Conservation (phyloP, 2,329 filamentous ascomycete genomes). For the Colletotrichum sp. region DNA sequence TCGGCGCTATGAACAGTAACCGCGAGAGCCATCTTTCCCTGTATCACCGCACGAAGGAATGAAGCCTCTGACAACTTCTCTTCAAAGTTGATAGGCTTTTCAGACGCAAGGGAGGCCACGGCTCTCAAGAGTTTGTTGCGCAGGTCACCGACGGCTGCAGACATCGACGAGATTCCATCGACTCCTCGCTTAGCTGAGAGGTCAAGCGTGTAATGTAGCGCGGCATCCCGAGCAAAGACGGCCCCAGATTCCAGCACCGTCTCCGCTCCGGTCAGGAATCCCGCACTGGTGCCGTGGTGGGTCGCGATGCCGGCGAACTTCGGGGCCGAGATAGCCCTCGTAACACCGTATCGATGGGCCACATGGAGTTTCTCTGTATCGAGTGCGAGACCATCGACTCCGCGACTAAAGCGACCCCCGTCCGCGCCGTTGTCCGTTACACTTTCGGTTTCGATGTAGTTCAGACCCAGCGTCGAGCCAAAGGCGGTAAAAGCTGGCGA, state of each 20-base stretch:
- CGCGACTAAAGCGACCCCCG: conserved; percentile 57
- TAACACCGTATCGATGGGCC: conserved; percentile 61
- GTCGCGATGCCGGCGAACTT: conserved; percentile 44
- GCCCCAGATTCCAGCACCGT: conserved; percentile 51
- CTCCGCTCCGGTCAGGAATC: conserved; percentile 57
- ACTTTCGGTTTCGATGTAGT: conserved; percentile 64
- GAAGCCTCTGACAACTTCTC: conserved; percentile 51
- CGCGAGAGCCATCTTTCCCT: conserved; percentile 57
- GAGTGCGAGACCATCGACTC: conserved; percentile 59
- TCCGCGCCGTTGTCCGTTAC: conserved; percentile 57
- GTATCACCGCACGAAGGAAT: conserved; percentile 59
- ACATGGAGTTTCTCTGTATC: conserved; percentile 61
- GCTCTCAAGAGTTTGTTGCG: conserved; percentile 60
- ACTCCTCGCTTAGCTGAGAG: conserved; percentile 45
- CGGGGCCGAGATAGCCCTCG: conserved; percentile 62
- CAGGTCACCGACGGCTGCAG: conserved; percentile 56
- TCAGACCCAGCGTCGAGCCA: conserved; percentile 64
- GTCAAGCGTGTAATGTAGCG: conserved; percentile 64
- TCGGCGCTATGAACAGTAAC: conserved; percentile 68
- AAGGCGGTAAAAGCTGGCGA: conserved; percentile 65
- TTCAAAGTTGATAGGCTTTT: conserved; percentile 37
- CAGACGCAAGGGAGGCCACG: conserved; percentile 37
- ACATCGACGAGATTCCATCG: conserved; percentile 50
- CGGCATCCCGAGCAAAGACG: conserved; percentile 58
- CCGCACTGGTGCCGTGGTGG: conserved; percentile 62